Conservation (phyloP, 2,329 filamentous ascomycete species). For the Hypoxylon sp. region DNA sequence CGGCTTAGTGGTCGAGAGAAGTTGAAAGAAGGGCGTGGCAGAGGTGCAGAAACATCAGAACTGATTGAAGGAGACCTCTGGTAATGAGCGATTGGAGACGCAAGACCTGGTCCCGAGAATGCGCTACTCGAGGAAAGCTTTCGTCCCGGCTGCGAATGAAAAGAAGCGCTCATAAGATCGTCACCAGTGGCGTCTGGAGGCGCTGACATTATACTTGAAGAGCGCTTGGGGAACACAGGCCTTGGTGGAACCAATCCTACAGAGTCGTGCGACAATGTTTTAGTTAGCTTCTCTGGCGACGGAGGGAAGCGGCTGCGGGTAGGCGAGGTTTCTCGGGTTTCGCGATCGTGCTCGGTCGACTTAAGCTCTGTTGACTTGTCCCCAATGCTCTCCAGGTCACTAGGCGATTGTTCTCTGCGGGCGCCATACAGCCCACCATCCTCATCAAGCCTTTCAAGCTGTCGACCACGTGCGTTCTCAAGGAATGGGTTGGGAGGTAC, state of each 20-base stretch:
- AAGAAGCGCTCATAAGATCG: conserved; percentile 71
- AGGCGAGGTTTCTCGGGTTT: conserved; percentile 56
- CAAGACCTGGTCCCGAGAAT: conserved; percentile 58
- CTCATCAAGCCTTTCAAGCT: conserved; percentile 58
- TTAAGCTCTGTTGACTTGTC: conserved; percentile 44
- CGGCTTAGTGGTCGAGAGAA: conserved; percentile 92
- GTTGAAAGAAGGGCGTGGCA: conserved; percentile 86
- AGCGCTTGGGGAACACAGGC: conserved; percentile 64
- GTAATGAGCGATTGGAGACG: conserved; percentile 74
- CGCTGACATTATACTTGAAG: conserved; percentile 73
- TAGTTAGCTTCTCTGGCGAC: conserved; percentile 62
- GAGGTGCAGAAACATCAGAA: conserved; percentile 80
- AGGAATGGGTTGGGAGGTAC: conserved; percentile 59
- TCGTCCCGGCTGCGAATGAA: conserved; percentile 76
- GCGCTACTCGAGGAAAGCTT: conserved; percentile 81
- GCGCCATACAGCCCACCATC: conserved; percentile 65
- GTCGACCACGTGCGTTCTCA: conserved; percentile 60
- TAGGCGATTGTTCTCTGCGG: conserved; percentile 71
- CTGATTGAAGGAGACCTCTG: conserved; percentile 86
- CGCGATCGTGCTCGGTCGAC: conserved; percentile 54
- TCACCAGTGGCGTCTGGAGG: conserved; percentile 79
- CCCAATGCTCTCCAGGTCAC: conserved; percentile 61
- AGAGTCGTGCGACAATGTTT: conserved; percentile 66
- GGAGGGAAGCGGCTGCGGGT: conserved; percentile 54
- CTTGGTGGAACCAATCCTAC: conserved; percentile 66